Evolutionary conservation across 495 filamentous ascomycete genomes (phyloP).

Genomic region (Massariosphaeria phaeospora): DNA sequence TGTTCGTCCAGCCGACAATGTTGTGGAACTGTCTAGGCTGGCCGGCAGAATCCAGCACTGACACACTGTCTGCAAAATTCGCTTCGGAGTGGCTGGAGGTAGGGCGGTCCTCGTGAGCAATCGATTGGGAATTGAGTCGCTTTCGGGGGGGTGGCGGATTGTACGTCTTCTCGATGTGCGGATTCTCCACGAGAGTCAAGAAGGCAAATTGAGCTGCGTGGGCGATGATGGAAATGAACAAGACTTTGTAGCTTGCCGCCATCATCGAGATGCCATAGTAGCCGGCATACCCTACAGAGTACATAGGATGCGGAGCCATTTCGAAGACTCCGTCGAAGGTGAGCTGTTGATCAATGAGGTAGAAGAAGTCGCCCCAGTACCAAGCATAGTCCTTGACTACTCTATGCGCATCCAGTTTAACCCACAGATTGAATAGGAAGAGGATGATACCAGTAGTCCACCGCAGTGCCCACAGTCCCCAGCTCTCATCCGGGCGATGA

Average conservation of each 20-base stretch:
- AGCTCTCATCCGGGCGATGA: slow-evolving; percentile 66
- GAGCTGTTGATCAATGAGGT: slow-evolving; percentile 92
- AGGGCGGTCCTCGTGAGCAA: slow-evolving; percentile 29
- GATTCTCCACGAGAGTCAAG: slow-evolving; percentile 83
- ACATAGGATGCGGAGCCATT: slow-evolving; percentile 99
- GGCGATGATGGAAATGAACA: slow-evolving; percentile 92
- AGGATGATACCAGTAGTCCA: slow-evolving; percentile 77
- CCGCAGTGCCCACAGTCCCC: slow-evolving; percentile 62
- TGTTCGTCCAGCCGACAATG: slow-evolving; percentile 70
- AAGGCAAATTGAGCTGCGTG: slow-evolving; percentile 95
- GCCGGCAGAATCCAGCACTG: slow-evolving; percentile 34
- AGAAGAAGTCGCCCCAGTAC: slow-evolving; percentile 99
- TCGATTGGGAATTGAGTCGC: slow-evolving; percentile 20
- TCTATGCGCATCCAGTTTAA: slow-evolving; percentile 93
- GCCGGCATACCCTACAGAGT: slow-evolving; percentile 94
- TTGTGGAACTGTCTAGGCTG: slow-evolving; percentile 70
- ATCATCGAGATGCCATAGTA: slow-evolving; percentile 99
- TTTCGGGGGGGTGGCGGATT: slow-evolving; percentile 70
- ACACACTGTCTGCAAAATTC: slow-evolving; percentile 20
- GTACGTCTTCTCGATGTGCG: slow-evolving; percentile 97
- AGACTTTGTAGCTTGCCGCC: slow-evolving; percentile 93
- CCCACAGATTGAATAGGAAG: slow-evolving; percentile 97
- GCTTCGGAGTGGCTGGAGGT: slow-evolving; percentile 30
- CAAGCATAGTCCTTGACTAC: slow-evolving; percentile 99
- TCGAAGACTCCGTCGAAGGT: slow-evolving; percentile 99